A percentile compares a stretch with the other conserved stretches of the same genome.
Evolutionary conservation across 768 basidiomycete species (phyloP).

Genomic region (Suillus hirtellus): DNA sequence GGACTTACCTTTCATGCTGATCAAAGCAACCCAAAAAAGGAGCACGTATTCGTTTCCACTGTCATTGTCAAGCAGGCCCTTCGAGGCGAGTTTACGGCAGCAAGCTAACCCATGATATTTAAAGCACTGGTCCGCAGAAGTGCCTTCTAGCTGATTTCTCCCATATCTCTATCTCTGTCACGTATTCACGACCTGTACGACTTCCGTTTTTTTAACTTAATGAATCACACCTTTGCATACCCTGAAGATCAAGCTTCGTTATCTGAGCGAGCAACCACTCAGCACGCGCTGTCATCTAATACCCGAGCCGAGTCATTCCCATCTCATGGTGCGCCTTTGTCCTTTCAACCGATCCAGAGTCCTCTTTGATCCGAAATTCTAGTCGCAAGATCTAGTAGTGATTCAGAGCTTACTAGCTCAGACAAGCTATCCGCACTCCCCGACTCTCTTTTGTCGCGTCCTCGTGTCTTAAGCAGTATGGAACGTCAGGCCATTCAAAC

Average conservation of each 20-base stretch:
- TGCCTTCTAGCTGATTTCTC: not conserved
- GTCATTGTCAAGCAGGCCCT: not conserved
- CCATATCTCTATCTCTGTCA: slow-evolving; percentile 11
- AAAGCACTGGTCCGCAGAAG: slow-evolving; percentile 11
- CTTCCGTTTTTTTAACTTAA: slow-evolving; percentile 15
- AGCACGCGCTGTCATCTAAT: slow-evolving; percentile 2
- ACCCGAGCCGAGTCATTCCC: not conserved
- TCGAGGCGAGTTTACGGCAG: slow-evolving; percentile 27
- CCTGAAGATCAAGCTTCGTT: slow-evolving; percentile 14
- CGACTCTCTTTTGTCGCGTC: slow-evolving; percentile 34
- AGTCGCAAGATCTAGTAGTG: slow-evolving; percentile 9
- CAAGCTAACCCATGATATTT: slow-evolving; percentile 17
- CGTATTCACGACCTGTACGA: slow-evolving; percentile 18
- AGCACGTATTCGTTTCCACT: slow-evolving; percentile 14
- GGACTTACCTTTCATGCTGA: slow-evolving; percentile 14
- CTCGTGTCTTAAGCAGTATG: slow-evolving; percentile 34
- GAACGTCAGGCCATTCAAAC: slow-evolving; percentile 39
- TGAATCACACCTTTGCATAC: slow-evolving; percentile 21
- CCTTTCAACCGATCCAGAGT: not conserved
- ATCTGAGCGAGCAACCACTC: slow-evolving; percentile 10
- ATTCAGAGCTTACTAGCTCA: slow-evolving; percentile 39
- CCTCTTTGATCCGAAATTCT: not conserved
- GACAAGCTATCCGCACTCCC: slow-evolving; percentile 47
- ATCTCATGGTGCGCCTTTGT: slow-evolving; percentile 17
- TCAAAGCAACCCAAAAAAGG: slow-evolving; percentile 26